phyloP scores from a whole-genome alignment of 306 rosid species.

The Corylus americana region DNA sequence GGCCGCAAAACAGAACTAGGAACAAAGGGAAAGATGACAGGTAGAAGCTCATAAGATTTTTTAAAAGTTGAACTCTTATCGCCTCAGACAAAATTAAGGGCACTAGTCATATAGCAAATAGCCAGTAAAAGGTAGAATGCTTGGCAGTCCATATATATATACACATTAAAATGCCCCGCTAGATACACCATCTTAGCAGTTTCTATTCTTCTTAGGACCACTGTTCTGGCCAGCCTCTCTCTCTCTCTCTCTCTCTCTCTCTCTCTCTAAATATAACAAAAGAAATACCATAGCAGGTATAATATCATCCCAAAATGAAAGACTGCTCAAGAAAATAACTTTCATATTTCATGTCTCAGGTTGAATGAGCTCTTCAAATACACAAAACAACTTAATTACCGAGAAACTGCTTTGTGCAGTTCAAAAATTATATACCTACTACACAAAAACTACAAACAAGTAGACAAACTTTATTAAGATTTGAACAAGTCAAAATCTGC shows the following conservation, averaged over 20 bases:
- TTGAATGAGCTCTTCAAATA: not conserved
- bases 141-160: slow-evolving; percentile 12
- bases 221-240: not conserved
- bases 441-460: slow-evolving; percentile 14
- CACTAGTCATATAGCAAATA: not conserved
- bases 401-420: slow-evolving; percentile 10
- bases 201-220: not conserved
- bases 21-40: not conserved
- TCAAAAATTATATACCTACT: slow-evolving; percentile 1
- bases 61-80: not conserved
- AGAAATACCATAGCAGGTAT: not conserved
- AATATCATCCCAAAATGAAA: not conserved
- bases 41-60: not conserved
- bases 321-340: not conserved
- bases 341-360: not conserved
- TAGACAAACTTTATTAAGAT: slow-evolving; percentile 18
- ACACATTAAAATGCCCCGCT: slow-evolving; percentile 7
- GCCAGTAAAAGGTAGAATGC: slow-evolving; percentile 5
- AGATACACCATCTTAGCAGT: not conserved
- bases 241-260: not conserved
- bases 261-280: not conserved
- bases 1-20: not conserved
- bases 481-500: slow-evolving; percentile 36
- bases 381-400: slow-evolving; percentile 7
- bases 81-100: not conserved